phyloP scores from a whole-genome alignment of 1,284 basidiomycete species.

The Ceratobasidium papillatum region DNA sequence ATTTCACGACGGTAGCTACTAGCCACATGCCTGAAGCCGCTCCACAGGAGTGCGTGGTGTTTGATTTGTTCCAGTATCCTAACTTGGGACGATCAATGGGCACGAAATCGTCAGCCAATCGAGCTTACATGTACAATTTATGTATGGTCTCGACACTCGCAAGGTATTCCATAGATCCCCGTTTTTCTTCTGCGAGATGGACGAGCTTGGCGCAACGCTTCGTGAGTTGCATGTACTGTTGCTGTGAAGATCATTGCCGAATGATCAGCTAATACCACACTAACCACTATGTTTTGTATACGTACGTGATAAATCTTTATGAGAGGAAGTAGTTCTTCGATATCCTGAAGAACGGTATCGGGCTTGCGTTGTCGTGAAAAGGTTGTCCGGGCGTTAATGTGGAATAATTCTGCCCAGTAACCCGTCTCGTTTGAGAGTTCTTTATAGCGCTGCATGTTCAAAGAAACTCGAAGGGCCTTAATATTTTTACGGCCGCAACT shows the following conservation, averaged over 20 bases:
- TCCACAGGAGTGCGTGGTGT: conserved; percentile 2
- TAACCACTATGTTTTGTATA: background rate
- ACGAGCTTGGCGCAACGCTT: background rate
- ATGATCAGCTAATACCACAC: background rate
- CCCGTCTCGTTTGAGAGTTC: too few species aligned
- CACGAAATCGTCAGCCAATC: background rate
- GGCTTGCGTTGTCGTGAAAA: too few species aligned
- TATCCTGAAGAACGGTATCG: background rate
- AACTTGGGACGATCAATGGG: background rate
- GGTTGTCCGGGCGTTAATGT: too few species aligned
- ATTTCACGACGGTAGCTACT: background rate
- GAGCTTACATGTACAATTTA: background rate
- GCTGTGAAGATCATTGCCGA: background rate
- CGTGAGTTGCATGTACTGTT: conserved; percentile 11
- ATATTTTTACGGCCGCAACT: too few species aligned
- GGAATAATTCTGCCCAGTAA: too few species aligned
- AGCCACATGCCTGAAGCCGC: background rate
- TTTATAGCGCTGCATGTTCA: too few species aligned
- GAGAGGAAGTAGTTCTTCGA: background rate
- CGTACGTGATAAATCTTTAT: background rate
- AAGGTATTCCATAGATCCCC: background rate
- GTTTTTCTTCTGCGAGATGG: background rate
- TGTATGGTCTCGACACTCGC: background rate
- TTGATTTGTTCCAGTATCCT: background rate
- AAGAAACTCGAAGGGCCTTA: too few species aligned